These are phyloP conservation scores for Tulasnella sp. DNA, from an alignment of 768 basidiomycete genomes.

Conservation along the genomic window DNA sequence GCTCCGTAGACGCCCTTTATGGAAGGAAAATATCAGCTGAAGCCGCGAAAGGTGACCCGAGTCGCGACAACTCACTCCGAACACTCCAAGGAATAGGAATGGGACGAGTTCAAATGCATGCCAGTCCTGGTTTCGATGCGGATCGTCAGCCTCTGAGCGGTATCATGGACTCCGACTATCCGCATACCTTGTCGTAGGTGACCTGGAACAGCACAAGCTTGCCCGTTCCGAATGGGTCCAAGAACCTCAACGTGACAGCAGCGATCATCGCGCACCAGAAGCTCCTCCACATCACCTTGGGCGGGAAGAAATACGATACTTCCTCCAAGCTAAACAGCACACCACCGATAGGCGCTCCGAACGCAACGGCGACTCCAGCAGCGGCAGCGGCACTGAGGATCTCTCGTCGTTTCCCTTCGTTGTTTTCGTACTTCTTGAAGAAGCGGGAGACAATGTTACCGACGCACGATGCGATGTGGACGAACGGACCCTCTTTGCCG, in stretches of 20 bases:
- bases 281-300: slow-evolving; percentile 85
- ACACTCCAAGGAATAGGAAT: slow-evolving; percentile 77
- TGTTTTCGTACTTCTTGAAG: slow-evolving; percentile 82
- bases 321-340: slow-evolving; percentile 91
- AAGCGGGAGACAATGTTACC: slow-evolving; percentile 88
- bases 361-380: slow-evolving; percentile 94
- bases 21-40: not conserved
- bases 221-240: slow-evolving; percentile 92
- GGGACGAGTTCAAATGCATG: slow-evolving; percentile 79
- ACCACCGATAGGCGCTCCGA: slow-evolving; percentile 93
- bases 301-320: slow-evolving; percentile 93
- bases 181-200: slow-evolving; percentile 64
- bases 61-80: slow-evolving; percentile 54
- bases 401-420: slow-evolving; percentile 94
- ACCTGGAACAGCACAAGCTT: slow-evolving; percentile 90
- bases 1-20: slow-evolving; percentile 94
- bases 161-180: not conserved
- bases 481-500: slow-evolving; percentile 68
- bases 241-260: slow-evolving; percentile 24
- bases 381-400: slow-evolving; percentile 93
- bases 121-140: slow-evolving; percentile 55
- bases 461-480: slow-evolving; percentile 85
- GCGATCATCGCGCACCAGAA: slow-evolving; percentile 35
- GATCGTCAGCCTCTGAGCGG: not conserved
- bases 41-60: not conserved